Evolutionary conservation across 768 basidiomycete genomes (phyloP), one percentile per base, ranked within the genome.

Genomic region (Scleroderma citrinum): DNA sequence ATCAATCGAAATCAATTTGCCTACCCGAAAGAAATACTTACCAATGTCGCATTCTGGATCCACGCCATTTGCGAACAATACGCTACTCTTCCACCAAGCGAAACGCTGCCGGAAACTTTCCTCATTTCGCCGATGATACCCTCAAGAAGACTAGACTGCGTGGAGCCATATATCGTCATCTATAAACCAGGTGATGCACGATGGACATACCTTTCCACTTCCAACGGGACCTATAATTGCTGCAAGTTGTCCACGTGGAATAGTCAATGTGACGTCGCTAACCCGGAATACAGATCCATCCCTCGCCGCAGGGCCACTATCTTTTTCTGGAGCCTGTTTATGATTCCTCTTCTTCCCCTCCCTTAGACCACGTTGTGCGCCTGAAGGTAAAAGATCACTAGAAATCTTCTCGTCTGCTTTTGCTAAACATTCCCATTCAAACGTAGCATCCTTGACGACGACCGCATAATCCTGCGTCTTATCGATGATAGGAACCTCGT

Each of bases 11-110:
- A n/a, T n/a, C n/a, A n/a, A n/a, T n/a, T n/a, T n/a, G n/a, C n/a
- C n/a, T n/a, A n/a, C n/a, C n/a, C n/a, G n/a, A n/a, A n/a, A n/a
- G n/a, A n/a, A 16, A 14, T 36, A 29, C 20, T 19, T 47, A 82
- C 82, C 59, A 83, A 56, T 5, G 78, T 72, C 0, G 79, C 77
- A 59, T 86, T 86, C 62, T 85, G 83, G 42, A 89, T 87, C 85
- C 85, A 89, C 0, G 85, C 82, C 1, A 76, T 78, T 63, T 89
- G 86, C 12, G 84, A 74, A 58, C 82, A 85, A 59, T 87, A 89
- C 5, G 77, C 83, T 10, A 87, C 72, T 12, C 69, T 65, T 0
- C 85, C 85, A 7, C 85, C 81, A 55, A 87, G 81, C 0, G 70
- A 65, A 32, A 83, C 75, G 11, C 64, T 59, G 0, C 86, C 86